Percentiles rank a stretch among this genome's conserved stretches.
Evolutionary conservation across 2,329 filamentous ascomycete genomes (phyloP).

Genomic region (Colletotrichum cordylinicola): DNA sequence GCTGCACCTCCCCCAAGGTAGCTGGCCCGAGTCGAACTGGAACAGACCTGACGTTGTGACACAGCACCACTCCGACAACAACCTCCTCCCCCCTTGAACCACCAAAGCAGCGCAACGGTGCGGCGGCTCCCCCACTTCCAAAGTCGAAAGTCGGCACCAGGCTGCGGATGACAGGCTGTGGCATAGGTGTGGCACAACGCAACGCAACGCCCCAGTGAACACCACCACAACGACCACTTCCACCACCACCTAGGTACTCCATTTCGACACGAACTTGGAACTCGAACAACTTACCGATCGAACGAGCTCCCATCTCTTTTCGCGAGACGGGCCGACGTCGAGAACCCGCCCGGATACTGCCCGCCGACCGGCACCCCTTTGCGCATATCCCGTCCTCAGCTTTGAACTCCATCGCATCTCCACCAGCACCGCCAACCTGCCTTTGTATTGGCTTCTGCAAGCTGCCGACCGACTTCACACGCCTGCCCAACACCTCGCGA

Average conservation of each 20-base stretch:
- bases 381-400: constrained; percentile 5
- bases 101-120: not conserved
- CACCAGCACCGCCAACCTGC: constrained; percentile 1
- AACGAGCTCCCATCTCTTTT: not conserved
- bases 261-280: not conserved
- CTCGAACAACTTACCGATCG: not conserved
- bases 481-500: not conserved
- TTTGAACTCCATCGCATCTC: constrained; percentile 12
- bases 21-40: not conserved
- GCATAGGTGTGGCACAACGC: not conserved
- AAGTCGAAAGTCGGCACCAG: constrained; percentile 6
- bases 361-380: not conserved
- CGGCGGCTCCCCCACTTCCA: not conserved
- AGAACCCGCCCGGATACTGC: not conserved
- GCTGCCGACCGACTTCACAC: not conserved
- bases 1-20: not conserved
- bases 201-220: not conserved
- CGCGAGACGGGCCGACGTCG: not conserved
- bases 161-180: not conserved
- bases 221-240: not conserved
- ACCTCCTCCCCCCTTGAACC: not conserved
- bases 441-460: constrained; percentile 13
- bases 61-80: not conserved
- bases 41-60: not conserved
- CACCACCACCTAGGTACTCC: not conserved